Evolutionary conservation across 306 rosid genomes (phyloP), one percentile per base, ranked within the genome.

Genomic region (Sphenostylis stenocarpa): DNA sequence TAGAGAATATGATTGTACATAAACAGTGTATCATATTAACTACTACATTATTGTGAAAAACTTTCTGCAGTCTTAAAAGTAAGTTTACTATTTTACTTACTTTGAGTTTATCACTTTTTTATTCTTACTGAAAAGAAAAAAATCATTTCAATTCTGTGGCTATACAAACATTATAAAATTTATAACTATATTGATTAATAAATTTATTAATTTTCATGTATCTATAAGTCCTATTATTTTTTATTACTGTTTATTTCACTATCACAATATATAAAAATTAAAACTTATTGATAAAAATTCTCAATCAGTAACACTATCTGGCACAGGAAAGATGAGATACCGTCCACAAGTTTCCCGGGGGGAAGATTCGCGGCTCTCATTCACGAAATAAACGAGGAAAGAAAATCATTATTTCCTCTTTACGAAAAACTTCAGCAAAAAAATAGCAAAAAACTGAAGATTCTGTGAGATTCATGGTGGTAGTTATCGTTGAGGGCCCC

Each of bases 401-500:
- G 26, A 64, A 65, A 43, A 67, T 34, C 7, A 51, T 28, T 58
- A 49, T 58, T 78, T 78, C 53, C 24, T 21, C 24, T 44, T 6
- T 11, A 4, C 17, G 58, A 60, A 66, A 47, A 70, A 31, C 34
- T 16, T 8, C 6, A 23, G 58, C 34, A 66, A 36, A 20, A 83
- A 75, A 41, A 33, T 13, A 17, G 24, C 5, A 13, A 67, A 75
- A 75, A 23, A 29, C 52, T 11, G 13, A 62, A 83, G 84, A 75
- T 82, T 85, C 86, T 66, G 15, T 36, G 12, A 80, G 90, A 82
- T 76, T 85, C 86, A 66, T 38, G 16, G 33, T 41, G 81, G 52
- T 60, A 33, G 73, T 49, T 66, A 70, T 65, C 55, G 48, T 49
- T 53, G 83, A 29, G 73, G 19, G 43, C 4, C 36, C 77, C 73